These are phyloP conservation scores for Colletotrichum trifolii DNA, from an alignment of 2,329 filamentous ascomycete species.

Conservation along the genomic window DNA sequence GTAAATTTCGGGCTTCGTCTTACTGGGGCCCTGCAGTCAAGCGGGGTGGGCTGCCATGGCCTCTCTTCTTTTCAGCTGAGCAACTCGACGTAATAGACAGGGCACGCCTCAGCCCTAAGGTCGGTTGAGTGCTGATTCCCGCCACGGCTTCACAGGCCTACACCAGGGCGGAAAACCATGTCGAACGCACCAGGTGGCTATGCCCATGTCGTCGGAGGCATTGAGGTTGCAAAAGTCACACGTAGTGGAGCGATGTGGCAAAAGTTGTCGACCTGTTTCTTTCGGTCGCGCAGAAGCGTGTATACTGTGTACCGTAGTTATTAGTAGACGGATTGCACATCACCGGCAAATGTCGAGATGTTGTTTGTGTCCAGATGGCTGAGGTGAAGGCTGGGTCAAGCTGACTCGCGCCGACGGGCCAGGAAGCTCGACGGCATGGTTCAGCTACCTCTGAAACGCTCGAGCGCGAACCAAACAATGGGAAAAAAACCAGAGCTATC, in stretches of 20 bases:
- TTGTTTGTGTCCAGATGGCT: slow-evolving; percentile 8
- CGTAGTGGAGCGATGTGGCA: slow-evolving; percentile 21
- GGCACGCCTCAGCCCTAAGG: slow-evolving; percentile 33
- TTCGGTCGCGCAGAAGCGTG: slow-evolving; percentile 4
- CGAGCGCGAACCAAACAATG: slow-evolving; percentile 9
- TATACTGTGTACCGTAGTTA: too few relatives aligned
- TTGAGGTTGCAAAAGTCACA: background rate
- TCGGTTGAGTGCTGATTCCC: slow-evolving; percentile 8
- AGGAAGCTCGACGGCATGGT: slow-evolving; percentile 5
- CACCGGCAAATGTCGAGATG: slow-evolving; percentile 18
- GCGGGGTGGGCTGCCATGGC: slow-evolving; percentile 5
- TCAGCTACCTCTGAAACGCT: slow-evolving; percentile 22
- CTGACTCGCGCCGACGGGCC: slow-evolving; percentile 21
- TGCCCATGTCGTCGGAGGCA: slow-evolving; percentile 1
- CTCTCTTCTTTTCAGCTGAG: slow-evolving; percentile 18
- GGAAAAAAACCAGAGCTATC: background rate
- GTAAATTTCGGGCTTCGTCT: background rate
- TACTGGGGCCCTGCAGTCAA: slow-evolving; percentile 1
- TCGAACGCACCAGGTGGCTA: slow-evolving; percentile 3
- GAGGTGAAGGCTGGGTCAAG: slow-evolving; percentile 8
- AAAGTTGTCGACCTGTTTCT: slow-evolving; percentile 26
- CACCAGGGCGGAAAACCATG: slow-evolving; percentile 7
- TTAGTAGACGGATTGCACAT: background rate
- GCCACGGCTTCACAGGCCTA: slow-evolving; percentile 1
- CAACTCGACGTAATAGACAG: slow-evolving; percentile 17